Conservation (phyloP, 2,329 filamentous ascomycete species). For the Fusarium multiceps region DNA sequence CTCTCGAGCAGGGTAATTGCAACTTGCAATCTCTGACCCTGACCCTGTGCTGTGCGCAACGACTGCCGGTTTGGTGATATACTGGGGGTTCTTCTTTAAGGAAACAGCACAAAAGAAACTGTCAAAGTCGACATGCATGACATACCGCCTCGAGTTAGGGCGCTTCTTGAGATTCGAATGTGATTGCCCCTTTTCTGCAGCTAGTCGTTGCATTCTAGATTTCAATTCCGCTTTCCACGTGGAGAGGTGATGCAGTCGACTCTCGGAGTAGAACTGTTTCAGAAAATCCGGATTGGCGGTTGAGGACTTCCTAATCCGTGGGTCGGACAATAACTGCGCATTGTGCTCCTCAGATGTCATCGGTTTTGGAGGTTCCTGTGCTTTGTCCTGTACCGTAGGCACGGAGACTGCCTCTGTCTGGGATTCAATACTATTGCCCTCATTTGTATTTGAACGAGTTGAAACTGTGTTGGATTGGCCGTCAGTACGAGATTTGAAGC, state of each 20-base stretch:
- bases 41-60: constrained; percentile 88
- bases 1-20: constrained; percentile 89
- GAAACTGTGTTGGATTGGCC: background rate
- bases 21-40: constrained; percentile 95
- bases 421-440: background rate
- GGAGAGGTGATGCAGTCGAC: constrained; percentile 91
- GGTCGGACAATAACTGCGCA: constrained; percentile 82
- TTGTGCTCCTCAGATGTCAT: constrained; percentile 95
- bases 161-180: constrained; percentile 61
- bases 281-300: constrained; percentile 94
- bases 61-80: constrained; percentile 81
- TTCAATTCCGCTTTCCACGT: constrained; percentile 98
- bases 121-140: constrained; percentile 97
- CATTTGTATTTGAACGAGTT: background rate
- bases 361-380: constrained; percentile 60
- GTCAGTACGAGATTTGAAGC: background rate
- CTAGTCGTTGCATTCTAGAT: constrained; percentile 83
- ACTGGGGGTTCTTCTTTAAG: constrained; percentile 78
- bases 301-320: constrained; percentile 86
- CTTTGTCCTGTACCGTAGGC: background rate
- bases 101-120: constrained; percentile 98
- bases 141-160: constrained; percentile 77
- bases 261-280: constrained; percentile 94
- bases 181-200: constrained; percentile 72
- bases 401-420: background rate